phyloP scores from a whole-genome alignment of 176 grass and related monocot species.

The Rhipidocladum racemiflorum region DNA sequence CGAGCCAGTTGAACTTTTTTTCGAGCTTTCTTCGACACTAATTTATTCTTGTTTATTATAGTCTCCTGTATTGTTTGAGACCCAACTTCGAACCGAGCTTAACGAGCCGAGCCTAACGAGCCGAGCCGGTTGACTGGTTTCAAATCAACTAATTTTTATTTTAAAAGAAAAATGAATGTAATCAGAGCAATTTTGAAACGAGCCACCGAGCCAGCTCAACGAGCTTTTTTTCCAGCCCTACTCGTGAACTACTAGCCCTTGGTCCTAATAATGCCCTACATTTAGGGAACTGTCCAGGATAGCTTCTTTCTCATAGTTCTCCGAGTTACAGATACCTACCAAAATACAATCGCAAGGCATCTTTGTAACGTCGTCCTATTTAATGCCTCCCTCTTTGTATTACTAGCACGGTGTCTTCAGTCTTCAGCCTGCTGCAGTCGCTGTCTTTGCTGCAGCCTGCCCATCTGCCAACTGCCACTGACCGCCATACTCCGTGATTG shows the following conservation, averaged over 20 bases:
- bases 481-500: not conserved
- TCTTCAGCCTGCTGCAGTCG: not conserved
- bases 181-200: too few relatives aligned
- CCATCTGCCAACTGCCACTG: not conserved
- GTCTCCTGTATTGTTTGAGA: too few relatives aligned
- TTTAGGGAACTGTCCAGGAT: not conserved
- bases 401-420: not conserved
- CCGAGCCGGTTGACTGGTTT: too few relatives aligned
- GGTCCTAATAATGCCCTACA: not conserved
- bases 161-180: too few relatives aligned
- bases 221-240: too few relatives aligned
- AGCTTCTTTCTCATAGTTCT: not conserved
- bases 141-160: too few relatives aligned
- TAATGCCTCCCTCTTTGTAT: not conserved
- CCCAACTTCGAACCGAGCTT: too few relatives aligned
- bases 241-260: not conserved
- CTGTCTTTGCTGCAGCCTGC: not conserved
- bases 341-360: not conserved
- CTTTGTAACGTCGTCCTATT: slow-evolving; percentile 2
- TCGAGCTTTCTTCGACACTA: too few relatives aligned
- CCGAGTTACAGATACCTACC: not conserved
- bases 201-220: too few relatives aligned
- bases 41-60: too few relatives aligned
- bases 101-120: too few relatives aligned
- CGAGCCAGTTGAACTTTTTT: too few relatives aligned